Evolutionary conservation across 345 rosid species (phyloP), one percentile per base, ranked within the genome.

Genomic region (Hibiscus mutabilis): DNA sequence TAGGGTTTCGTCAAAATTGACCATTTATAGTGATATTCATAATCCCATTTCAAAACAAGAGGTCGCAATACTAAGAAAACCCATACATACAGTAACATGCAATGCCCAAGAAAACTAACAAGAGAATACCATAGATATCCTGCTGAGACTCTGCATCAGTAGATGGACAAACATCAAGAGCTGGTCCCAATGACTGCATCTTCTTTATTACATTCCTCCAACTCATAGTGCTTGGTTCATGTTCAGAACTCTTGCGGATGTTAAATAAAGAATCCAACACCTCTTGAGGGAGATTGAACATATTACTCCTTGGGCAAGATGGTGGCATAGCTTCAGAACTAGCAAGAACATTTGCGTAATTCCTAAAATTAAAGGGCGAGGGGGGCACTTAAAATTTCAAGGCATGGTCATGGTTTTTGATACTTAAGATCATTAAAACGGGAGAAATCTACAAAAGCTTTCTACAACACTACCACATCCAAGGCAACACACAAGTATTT

Each of bases 151-250:
- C 84, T 74, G 76, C 76, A 66, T 75, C 80, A 71, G 74, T 76
- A 80, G 89, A 80, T 24, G 76, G 71, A 78, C 73, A 70, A 74
- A 72, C 70, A 82, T 85, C 88, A 76, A 79, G 46, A 73, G 71
- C 83, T 69, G 82, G 82, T 61, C 87, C 85, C 77, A 93, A 82
- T 19, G 85, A 80, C 77, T 84, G 89, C 91, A 91, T 76, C 82
- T 94, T 91, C 84, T 86, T 94, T 52, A 85, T 92, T 61, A 91
- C 86, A 66, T 86, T 84, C 83, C 86, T 87, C 98, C 98, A 94
- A 80, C 82, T 84, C 97, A 91, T 88, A 42, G 89, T 80, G 77
- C 78, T 74, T 60, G 91, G 87, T 81, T 90, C 95, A 27, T 79
- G 85, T 74, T 87, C 87, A 70, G 87, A 61, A 78, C 87, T 88